A percentile compares a stretch with the other conserved stretches of the same genome.
phyloP scores from a whole-genome alignment of 305 asterid genomes.

The Plantago lanceolata region DNA sequence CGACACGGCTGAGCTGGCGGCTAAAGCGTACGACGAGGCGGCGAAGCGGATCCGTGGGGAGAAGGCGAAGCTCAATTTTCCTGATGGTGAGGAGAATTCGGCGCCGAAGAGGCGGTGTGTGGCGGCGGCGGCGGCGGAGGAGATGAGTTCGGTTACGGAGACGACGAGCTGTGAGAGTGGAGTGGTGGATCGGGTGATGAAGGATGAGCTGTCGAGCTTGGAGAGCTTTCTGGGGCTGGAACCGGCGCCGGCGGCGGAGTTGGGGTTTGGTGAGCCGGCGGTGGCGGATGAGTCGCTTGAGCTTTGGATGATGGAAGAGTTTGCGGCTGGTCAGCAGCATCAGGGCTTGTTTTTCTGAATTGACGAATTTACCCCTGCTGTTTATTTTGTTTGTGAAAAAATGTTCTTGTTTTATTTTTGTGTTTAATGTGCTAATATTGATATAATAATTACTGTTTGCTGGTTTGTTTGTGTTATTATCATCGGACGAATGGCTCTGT shows the following conservation, averaged over 20 bases:
- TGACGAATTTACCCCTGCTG: too few relatives aligned
- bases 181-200: constrained; percentile 27
- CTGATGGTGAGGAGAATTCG: constrained; percentile 23
- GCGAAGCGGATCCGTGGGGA: constrained; percentile 73
- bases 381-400: background rate
- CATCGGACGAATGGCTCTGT: too few relatives aligned
- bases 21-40: constrained; percentile 67
- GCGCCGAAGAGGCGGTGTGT: constrained; percentile 26
- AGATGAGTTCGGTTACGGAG: constrained; percentile 22
- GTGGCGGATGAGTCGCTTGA: constrained; percentile 27
- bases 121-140: constrained; percentile 25
- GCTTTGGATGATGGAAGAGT: constrained; percentile 54
- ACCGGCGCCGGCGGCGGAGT: constrained; percentile 29
- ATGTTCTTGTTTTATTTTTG: too few relatives aligned
- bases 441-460: too few relatives aligned
- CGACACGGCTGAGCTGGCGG: constrained; percentile 65
- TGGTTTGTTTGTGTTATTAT: too few relatives aligned
- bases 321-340: constrained; percentile 26
- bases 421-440: too few relatives aligned
- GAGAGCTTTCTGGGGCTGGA: constrained; percentile 57
- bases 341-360: constrained; percentile 17
- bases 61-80: constrained; percentile 79
- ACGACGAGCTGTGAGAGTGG: constrained; percentile 31
- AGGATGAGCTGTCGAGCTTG: constrained; percentile 52
- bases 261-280: constrained; percentile 33